phyloP scores from a whole-genome alignment of 139 green algal genomes.

The Chlorella sp. region DNA sequence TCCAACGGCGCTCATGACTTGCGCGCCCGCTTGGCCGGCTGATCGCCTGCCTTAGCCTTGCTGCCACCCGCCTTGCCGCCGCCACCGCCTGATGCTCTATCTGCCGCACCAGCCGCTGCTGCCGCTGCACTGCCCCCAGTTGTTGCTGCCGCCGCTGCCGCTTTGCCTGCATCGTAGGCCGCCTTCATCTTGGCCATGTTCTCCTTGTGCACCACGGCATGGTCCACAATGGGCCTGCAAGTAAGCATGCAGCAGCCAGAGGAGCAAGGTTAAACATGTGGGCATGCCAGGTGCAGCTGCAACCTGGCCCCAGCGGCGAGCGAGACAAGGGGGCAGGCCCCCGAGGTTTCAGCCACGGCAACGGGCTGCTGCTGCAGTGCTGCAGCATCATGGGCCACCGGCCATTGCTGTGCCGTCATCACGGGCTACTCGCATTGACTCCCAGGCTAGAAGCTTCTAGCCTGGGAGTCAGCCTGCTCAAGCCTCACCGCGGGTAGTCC shows the following conservation, averaged over 20 bases:
- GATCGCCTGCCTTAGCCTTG: not conserved
- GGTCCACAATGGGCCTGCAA: constrained; percentile 81
- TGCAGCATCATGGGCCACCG: too few species aligned
- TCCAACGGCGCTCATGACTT: not conserved
- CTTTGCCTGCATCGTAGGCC: constrained; percentile 57
- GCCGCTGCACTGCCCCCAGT: not conserved
- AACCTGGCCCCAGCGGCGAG: too few species aligned
- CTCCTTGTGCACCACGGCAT: constrained; percentile 67
- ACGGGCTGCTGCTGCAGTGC: not conserved
- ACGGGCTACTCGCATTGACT: too few species aligned
- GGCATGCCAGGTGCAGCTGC: too few species aligned
- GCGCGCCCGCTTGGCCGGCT: constrained; percentile 1
- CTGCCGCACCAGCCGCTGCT: not conserved
- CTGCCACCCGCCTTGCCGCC: not conserved
- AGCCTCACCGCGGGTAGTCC: constrained; percentile 84
- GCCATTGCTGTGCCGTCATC: too few species aligned
- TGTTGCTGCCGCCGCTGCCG: not conserved
- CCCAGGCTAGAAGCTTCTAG: too few species aligned
- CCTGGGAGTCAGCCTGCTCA: too few species aligned
- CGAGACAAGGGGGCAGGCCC: not conserved
- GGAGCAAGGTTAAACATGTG: too few species aligned
- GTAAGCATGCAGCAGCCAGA: too few species aligned
- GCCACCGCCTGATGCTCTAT: not conserved
- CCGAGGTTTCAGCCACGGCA: not conserved
- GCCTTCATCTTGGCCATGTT: constrained; percentile 78